phyloP scores from a whole-genome alignment of 225 moss, liverwort and hornwort species.

The Neckera pumila region DNA sequence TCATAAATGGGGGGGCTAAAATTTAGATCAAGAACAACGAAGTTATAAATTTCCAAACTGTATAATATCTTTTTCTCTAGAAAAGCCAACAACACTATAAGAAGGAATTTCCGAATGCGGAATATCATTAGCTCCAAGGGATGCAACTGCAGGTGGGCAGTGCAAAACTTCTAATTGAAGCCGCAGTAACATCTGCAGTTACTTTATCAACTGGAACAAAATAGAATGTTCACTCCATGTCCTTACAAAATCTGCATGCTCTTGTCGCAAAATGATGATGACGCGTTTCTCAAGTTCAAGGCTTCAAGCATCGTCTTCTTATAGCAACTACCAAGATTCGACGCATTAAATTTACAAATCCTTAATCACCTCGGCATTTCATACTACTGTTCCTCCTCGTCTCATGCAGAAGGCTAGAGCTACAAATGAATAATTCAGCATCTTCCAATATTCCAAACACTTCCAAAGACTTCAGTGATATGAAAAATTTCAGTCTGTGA shows the following conservation, averaged over 20 bases:
- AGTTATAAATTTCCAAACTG: neutral
- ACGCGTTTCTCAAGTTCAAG: too few species aligned
- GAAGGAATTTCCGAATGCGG: neutral
- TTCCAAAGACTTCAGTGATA: neutral
- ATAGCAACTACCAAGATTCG: neutral
- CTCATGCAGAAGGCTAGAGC: neutral
- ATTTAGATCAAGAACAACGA: neutral
- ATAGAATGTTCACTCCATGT: neutral
- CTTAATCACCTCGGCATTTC: too few species aligned
- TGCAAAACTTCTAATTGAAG: neutral
- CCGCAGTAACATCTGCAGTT: neutral
- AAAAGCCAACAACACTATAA: neutral
- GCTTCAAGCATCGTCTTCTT: neutral
- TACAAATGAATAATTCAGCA: neutral
- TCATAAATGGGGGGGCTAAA: neutral
- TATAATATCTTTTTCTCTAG: neutral
- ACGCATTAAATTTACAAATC: neutral
- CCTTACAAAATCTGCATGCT: neutral
- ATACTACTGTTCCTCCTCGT: neutral
- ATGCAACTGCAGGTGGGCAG: fast-evolving
- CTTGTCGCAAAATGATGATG: neutral
- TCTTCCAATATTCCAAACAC: too few species aligned
- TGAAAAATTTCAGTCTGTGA: too few species aligned
- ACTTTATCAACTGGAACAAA: neutral
- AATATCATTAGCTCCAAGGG: neutral